Conservation (phyloP, 495 filamentous ascomycete genomes). For the Pseudoneurospora amorphoporcata region DNA sequence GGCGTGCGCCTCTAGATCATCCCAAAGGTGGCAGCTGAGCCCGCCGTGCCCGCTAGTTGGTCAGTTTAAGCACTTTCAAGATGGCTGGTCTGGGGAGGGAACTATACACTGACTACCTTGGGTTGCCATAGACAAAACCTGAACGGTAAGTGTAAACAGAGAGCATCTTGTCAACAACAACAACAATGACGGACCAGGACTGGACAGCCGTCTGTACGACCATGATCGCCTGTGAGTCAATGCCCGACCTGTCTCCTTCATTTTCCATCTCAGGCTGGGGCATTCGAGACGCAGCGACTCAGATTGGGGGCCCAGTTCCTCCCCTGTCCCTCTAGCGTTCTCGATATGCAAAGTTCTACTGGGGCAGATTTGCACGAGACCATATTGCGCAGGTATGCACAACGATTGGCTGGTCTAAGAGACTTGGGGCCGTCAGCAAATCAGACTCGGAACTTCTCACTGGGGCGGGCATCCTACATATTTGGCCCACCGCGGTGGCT, state of each 20-base stretch:
- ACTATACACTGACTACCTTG: background rate
- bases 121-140: background rate
- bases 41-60: background rate
- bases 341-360: background rate
- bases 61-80: background rate
- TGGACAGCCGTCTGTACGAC: background rate
- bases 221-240: background rate
- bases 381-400: background rate
- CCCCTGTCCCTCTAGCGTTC: background rate
- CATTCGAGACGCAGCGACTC: background rate
- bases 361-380: background rate
- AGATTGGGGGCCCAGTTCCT: background rate
- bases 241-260: background rate
- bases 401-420: background rate
- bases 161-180: background rate
- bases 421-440: background rate
- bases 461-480: background rate
- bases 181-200: background rate
- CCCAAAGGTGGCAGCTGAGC: background rate
- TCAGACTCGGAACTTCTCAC: background rate
- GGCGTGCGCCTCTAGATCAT: background rate
- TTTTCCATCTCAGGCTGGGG: background rate
- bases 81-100: background rate
- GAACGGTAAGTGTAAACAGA: background rate
- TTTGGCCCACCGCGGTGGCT: background rate